Evolutionary conservation across 306 rosid genomes (phyloP).

Genomic region (Ormosia emarginata): DNA sequence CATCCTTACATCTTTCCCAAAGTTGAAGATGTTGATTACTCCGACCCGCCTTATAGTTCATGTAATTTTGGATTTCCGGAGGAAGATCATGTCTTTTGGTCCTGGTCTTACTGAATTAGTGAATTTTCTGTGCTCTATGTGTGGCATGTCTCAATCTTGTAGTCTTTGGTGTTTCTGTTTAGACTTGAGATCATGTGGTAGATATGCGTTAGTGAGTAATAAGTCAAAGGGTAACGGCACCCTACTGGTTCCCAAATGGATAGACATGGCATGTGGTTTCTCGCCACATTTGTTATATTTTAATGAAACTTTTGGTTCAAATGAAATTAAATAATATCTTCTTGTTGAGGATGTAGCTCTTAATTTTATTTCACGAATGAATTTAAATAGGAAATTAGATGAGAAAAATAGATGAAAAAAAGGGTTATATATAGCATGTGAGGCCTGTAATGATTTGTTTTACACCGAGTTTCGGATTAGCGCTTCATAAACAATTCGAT

Average conservation of each 20-base stretch:
- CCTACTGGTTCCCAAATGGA: not conserved
- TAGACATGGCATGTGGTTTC: not conserved
- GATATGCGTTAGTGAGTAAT: not conserved
- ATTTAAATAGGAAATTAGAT: not conserved
- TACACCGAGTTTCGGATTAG: too few species aligned
- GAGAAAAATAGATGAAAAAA: not conserved
- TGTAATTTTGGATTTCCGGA: conserved; percentile 61
- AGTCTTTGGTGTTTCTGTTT: conserved; percentile 21
- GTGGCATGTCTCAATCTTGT: not conserved
- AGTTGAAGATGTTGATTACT: conserved; percentile 59
- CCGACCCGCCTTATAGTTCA: conserved; percentile 49
- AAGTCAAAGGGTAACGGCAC: conserved; percentile 12
- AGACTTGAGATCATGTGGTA: not conserved
- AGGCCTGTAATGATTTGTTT: not conserved
- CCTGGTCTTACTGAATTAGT: conserved; percentile 53
- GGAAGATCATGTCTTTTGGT: conserved; percentile 77
- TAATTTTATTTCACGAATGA: not conserved
- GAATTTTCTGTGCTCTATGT: not conserved
- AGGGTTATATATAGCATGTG: not conserved
- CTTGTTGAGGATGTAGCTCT: not conserved
- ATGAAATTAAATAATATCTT: conserved; percentile 28
- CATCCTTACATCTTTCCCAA: conserved; percentile 58
- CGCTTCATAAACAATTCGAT: too few species aligned
- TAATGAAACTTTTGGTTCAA: not conserved
- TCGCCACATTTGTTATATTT: conserved; percentile 23